Evolutionary conservation across 176 grass and related monocot genomes (phyloP), one percentile per base, ranked within the genome.

Genomic region (Juncus effusus): DNA sequence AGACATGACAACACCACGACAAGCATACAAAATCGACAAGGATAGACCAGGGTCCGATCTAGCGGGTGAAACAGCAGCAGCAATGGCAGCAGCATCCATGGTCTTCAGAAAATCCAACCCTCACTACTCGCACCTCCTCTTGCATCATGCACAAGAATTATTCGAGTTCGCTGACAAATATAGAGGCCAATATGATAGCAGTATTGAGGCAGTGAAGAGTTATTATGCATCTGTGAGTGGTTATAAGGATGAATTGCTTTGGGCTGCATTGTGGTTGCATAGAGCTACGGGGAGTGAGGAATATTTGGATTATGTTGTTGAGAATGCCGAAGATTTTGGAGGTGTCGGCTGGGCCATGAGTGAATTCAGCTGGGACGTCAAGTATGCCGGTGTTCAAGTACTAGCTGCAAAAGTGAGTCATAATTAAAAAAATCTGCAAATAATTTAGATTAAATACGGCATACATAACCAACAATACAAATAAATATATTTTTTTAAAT

Each of bases 301-400:
- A 0, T 91, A 74, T 75, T 77, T 91, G 14, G 88, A 91, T 77
- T 91, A 91, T 15, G 65, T 73, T 16, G 70, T 91, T 38, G 61
- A 76, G 70, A 87, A 87, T 9, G 88, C 88, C 0, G 44, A 87
- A 36, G 49, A 4, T 5, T 91, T 87, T 53, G 88, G 84, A 14
- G 88, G 88, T 15, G 87, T 74, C 0, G 88, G 88, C 0, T 91
- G 88, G 88, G 81, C 84, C 53, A 87, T 91, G 80, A 91, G 64
- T 38, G 88, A 91, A 74, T 91, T 91, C 70, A 91, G 84, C 74
- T 91, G 88, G 88, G 88, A 91, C 36, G 84, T 91, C 69, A 91
- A 91, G 57, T 91, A 87, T 38, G 88, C 81, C 40, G 88, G 88
- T 40, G 81, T 91, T 8, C 88, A 87, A 72, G 78, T 87, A 40